phyloP scores from a whole-genome alignment of 495 filamentous ascomycete species.

The Aspergillus leporis region DNA sequence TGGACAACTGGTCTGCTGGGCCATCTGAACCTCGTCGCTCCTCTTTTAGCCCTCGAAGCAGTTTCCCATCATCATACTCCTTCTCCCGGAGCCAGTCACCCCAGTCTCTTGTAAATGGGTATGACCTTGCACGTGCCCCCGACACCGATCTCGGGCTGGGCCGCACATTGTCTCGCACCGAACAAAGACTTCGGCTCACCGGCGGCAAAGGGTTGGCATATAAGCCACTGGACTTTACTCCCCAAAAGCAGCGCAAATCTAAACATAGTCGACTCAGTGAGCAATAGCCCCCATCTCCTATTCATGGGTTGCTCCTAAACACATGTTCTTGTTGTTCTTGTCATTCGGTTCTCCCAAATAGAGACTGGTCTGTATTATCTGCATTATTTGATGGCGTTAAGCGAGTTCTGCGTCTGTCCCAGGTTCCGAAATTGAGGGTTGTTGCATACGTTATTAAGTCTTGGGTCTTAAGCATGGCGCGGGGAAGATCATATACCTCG shows the following conservation, averaged over 20 bases:
- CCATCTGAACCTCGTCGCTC: constrained; percentile 23
- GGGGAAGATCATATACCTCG: constrained; percentile 3
- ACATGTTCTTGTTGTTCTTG: not conserved
- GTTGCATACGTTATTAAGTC: not conserved
- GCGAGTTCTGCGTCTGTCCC: not conserved
- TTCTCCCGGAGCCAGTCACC: constrained; percentile 34
- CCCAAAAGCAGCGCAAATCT: constrained; percentile 23
- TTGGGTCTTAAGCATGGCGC: constrained; percentile 8
- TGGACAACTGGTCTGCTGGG: constrained; percentile 25
- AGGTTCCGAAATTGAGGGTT: not conserved
- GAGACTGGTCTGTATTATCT: constrained; percentile 7
- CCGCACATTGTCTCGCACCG: constrained; percentile 42
- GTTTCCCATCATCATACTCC: constrained; percentile 23
- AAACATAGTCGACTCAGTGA: not conserved
- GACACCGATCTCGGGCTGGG: constrained; percentile 38
- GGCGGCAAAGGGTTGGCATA: constrained; percentile 45
- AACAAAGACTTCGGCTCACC: constrained; percentile 41
- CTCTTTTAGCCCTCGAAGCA: constrained; percentile 32
- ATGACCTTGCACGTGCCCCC: constrained; percentile 42
- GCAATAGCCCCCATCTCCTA: not conserved
- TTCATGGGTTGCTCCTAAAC: not conserved
- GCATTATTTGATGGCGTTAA: constrained; percentile 15
- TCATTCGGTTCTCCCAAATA: not conserved
- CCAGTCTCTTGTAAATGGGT: constrained; percentile 31
- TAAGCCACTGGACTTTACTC: constrained; percentile 39